phyloP scores from a whole-genome alignment of 1,284 basidiomycete species.

The Ustilago vetiveriae region DNA sequence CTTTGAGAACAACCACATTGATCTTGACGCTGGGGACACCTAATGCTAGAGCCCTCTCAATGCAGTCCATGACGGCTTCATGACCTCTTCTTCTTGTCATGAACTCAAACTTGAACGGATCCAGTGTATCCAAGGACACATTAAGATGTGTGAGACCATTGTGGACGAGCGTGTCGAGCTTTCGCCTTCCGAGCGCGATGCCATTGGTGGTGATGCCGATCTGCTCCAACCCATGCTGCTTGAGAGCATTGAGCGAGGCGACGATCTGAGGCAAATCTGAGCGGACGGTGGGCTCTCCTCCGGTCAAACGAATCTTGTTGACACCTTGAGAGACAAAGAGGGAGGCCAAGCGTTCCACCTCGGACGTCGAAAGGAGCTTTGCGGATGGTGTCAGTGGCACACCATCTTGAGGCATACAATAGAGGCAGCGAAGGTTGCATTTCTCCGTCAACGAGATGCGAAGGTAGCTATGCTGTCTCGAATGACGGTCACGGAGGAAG shows the following conservation, averaged over 20 bases:
- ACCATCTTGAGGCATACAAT: slow-evolving; percentile 88
- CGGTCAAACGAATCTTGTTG: slow-evolving; percentile 85
- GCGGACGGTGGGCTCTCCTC: slow-evolving; percentile 86
- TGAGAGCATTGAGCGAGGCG: slow-evolving; percentile 45
- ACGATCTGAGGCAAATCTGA: slow-evolving; percentile 81
- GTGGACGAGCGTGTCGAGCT: slow-evolving; percentile 75
- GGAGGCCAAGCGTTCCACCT: slow-evolving; percentile 76
- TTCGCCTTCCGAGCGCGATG: slow-evolving; percentile 75
- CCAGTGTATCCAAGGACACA: slow-evolving; percentile 78
- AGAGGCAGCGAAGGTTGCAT: slow-evolving; percentile 88
- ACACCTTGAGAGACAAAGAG: slow-evolving; percentile 82
- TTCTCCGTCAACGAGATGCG: slow-evolving; percentile 85
- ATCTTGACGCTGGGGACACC: slow-evolving; percentile 75
- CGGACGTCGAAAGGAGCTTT: slow-evolving; percentile 78
- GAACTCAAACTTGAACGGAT: slow-evolving; percentile 85
- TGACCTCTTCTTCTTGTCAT: slow-evolving; percentile 79
- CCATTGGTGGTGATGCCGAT: slow-evolving; percentile 90
- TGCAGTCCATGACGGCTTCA: slow-evolving; percentile 76
- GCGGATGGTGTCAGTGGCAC: slow-evolving; percentile 77
- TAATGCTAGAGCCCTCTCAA: slow-evolving; percentile 74
- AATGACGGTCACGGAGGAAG: slow-evolving; percentile 47
- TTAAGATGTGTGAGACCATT: slow-evolving; percentile 85
- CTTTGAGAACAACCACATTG: slow-evolving; percentile 83
- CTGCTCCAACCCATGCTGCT: slow-evolving; percentile 74
- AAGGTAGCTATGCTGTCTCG: slow-evolving; percentile 77